Evolutionary conservation across 371 early-diverging fungal genomes (phyloP), one percentile per base, ranked within the genome.

Genomic region (Umbelopsis sp.): DNA sequence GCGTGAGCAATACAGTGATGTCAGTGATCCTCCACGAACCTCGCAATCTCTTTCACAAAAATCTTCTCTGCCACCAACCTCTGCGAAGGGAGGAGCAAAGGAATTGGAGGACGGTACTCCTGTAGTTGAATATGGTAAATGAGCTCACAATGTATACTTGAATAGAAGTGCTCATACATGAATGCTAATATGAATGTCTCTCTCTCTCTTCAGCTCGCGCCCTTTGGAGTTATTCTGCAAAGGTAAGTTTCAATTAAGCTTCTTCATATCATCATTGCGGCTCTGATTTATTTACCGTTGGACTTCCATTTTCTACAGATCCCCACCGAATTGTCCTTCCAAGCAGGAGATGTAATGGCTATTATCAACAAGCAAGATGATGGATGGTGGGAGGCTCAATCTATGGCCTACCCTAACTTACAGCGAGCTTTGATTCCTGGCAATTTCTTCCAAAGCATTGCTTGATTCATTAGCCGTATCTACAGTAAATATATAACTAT

Each of bases 331-430:
- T 70, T 83, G 73, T 71, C 77, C 1, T 80, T 84, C 68, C 57
- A 65, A 38, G 71, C 70, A 24, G 80, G 81, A 18, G 84, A 84
- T 65, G 70, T 74, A 0, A 18, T 84, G 53, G 80, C 79, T 10
- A 71, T 84, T 22, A 6, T 80, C 45, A 64, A 69, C 25, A 79
- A 80, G 63, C 84, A 84, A 69, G 62, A 67, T 4, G 84, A 84
- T 70, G 84, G 84, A 7, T 84, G 84, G 84, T 84, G 84, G 84
- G 72, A 73, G 44, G 84, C 82, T 1, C 82, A 81, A 29, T 63
- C 73, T 16, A 65, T 76, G 63, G 35, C 70, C 44, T 72, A 72
- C 22, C 67, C 71, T 8, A 50, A 70, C 50, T 62, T 65, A 35
- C 73, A 72, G 65, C 65, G 77, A 66, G 84, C 80, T 2, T 73